Evolutionary conservation across 495 filamentous ascomycete genomes (phyloP).

Genomic region (Penicillium verhagenii): DNA sequence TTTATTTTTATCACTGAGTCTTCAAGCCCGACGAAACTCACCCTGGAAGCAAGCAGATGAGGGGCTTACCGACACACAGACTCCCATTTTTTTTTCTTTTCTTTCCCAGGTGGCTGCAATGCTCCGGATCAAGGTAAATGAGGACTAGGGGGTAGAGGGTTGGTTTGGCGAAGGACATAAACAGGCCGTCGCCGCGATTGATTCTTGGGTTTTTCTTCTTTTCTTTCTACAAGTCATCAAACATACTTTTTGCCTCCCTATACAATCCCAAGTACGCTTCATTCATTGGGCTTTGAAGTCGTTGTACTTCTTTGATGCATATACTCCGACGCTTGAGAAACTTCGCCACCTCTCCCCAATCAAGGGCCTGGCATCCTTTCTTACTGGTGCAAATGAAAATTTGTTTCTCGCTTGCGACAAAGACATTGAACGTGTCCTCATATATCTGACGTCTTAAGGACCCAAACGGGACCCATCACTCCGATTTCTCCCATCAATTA

Average conservation of each 20-base stretch:
- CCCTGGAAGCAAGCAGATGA: slow-evolving; percentile 3
- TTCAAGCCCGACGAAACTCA: background rate
- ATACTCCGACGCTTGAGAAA: background rate
- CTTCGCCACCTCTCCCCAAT: background rate
- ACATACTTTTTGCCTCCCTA: background rate
- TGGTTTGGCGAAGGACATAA: background rate
- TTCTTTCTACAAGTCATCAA: background rate
- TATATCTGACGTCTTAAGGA: slow-evolving; percentile 3
- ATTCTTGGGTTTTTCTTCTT: background rate
- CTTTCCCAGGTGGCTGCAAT: background rate
- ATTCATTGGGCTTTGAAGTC: background rate
- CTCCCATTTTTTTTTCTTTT: background rate
- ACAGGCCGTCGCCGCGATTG: background rate
- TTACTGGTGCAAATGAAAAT: slow-evolving; percentile 2
- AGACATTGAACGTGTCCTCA: background rate
- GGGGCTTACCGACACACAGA: background rate
- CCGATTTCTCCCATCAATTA: background rate
- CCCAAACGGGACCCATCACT: background rate
- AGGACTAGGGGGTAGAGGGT: background rate
- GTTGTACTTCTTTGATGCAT: slow-evolving; percentile 6
- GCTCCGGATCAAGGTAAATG: background rate
- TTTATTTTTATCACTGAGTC: background rate
- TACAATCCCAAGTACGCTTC: background rate
- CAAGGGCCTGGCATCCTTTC: background rate
- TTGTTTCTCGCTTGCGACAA: background rate